Evolutionary conservation across 2,329 filamentous ascomycete genomes (phyloP), one percentile per base, ranked within the genome.

Genomic region (Phialophora verrucosa): DNA sequence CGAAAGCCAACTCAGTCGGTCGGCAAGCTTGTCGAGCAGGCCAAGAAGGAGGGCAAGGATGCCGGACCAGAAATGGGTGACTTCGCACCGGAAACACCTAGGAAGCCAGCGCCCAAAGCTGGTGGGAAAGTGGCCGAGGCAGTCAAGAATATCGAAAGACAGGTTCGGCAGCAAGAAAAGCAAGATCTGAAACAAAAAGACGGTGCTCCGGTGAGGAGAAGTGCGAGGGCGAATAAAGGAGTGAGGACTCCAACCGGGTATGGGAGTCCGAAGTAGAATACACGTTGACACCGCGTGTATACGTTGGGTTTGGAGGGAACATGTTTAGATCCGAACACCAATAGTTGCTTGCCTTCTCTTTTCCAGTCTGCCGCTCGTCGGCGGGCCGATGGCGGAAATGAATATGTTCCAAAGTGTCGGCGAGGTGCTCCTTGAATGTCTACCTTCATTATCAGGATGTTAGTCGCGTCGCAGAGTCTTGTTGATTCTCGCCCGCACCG

Each of bases 141-240:
- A 6, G 63, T 66, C 20, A 57, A 47, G 20, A 62, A 64, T 42
- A 65, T 69, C 53, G 65, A 67, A 29, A 20, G 59, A 35, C 63
- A 67, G 50, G 59, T 65, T 17, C 42, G 25, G 14, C 20, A 57
- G 25, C 53, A 66, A 23, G 57, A 62, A 25, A 31, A 50, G 27
- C 17, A 60, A 27, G 25, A 47, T 20, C 29, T 25, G 53, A 66
- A 59, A 61, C 68, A 70, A 60, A 70, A 64, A 35, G 63, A 70
- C 50, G 68, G 68, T 8, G 66, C 59, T 17, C 63, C 65, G 4
- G 68, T 70, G 14, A 56, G 68, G 12, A 63, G 68, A 35, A 70
- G 68, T 51, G 42, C 25, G 32, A 49, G 68, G 27, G 51, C 53
- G 32, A 70, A 70, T 29, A 70, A 70, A 58, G 65, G 65, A 7